Evolutionary conservation across 805 yeast species (phyloP).

Genomic region (Yarrowia osloensis): DNA sequence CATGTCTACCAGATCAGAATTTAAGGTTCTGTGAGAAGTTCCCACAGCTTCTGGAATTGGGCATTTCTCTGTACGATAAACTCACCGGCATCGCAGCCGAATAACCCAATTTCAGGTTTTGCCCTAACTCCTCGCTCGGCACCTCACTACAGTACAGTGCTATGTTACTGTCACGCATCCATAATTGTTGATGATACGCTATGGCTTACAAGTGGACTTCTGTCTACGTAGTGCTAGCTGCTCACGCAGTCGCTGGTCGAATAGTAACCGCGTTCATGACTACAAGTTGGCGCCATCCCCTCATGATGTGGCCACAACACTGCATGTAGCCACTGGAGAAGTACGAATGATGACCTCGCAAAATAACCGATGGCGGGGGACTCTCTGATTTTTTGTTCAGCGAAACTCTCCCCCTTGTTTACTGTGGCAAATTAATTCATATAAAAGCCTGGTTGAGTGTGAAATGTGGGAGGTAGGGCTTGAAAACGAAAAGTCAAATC

Average conservation of each 20-base stretch:
- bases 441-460: background rate
- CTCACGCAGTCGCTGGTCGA: no score
- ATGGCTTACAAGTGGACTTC: no score
- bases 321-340: background rate
- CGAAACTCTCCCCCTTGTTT: background rate
- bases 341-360: background rate
- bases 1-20: background rate
- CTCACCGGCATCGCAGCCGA: constrained; percentile 4
- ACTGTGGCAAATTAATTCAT: constrained; percentile 13
- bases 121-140: constrained; percentile 1
- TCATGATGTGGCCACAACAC: background rate
- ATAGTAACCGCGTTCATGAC: no score
- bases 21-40: background rate
- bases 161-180: background rate
- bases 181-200: background rate
- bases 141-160: no score
- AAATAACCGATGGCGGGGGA: constrained; percentile 1
- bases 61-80: background rate
- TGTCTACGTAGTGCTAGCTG: no score
- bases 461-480: background rate
- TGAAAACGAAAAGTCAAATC: background rate
- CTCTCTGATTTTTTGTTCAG: background rate
- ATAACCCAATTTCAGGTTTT: background rate
- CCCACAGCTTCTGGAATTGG: constrained; percentile 20
- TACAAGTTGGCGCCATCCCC: background rate